Base-by-base conservation (phyloP, 1,139 yeast species). In the Saccharomyces hybrid region DNA sequence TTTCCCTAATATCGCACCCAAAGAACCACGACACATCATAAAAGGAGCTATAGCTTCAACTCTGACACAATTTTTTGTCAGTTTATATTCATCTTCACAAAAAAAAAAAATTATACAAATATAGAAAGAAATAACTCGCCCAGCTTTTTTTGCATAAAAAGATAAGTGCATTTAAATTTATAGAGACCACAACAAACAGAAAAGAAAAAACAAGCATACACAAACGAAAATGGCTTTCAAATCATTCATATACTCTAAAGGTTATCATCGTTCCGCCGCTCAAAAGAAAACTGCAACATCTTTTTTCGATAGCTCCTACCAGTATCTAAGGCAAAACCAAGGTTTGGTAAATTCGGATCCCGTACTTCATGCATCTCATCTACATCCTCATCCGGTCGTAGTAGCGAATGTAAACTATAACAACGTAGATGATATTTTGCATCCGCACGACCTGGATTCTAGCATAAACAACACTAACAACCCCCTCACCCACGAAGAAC, bases 251-350 rank as follows among this genome's bases (percentile, higher is more conserved):
- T 52, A 52, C 20, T 34, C 54, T 14, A 47, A 51, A 49, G 38
- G 47, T 3, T 38, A 38, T 46, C 50, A 50, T 34, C 38, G 44
- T 47, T n/a, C 38, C 44, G 20, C 26, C 49, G 31, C 13, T 8
- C 47, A 28, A n/a, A 20, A 31, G 16, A 28, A 31, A 41, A 14
- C 47, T 14, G 31, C 49, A 31, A 51, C 50, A 14, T 38, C 51
- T 32, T 51, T 51, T 27, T 51, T 51, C 53, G 53, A 51, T 25
- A 51, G 46, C 42, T 47, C 50, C 48, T 51, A 51, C 50, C 48
- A 51, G 47, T 51, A 51, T 32, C 41, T 41, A 44, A 48, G 41
- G 50, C 53, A 46, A 20, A 44, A 38, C 16, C 38, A 27, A 31
- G 38, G 38, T 9, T 38, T 38, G 26, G 44, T 38, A 16, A 38